A percentile compares a stretch with the other conserved stretches of the same genome.
These are phyloP conservation scores for Ophiocordyceps camponoti-rufipedis DNA, from an alignment of 2,329 filamentous ascomycete species.

Conservation along the genomic window DNA sequence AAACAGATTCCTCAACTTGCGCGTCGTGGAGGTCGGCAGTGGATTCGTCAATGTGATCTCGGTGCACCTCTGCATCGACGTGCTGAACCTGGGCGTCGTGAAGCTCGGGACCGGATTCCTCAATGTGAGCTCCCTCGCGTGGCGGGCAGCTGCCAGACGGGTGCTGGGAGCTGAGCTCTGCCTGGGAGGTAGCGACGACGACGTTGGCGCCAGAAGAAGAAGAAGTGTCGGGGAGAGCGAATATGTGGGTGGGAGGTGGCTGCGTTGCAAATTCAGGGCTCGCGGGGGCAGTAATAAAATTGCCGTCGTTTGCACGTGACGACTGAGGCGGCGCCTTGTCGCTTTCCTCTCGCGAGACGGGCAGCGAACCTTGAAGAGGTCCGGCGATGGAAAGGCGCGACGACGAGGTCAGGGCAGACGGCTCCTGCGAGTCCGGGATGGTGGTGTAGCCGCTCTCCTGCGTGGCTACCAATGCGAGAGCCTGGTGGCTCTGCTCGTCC, in stretches of 20 bases:
- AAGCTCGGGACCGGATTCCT: background rate
- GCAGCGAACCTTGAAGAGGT: background rate
- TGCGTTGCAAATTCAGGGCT: constrained; percentile 9
- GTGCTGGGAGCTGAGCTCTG: background rate
- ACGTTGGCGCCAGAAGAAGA: background rate
- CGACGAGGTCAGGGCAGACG: constrained; percentile 8
- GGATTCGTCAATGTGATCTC: background rate
- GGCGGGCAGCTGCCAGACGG: background rate
- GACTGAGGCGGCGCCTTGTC: background rate
- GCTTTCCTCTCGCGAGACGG: background rate
- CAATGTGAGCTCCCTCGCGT: background rate
- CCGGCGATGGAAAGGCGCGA: background rate
- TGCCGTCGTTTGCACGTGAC: constrained; percentile 1
- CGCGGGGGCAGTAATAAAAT: constrained; percentile 5
- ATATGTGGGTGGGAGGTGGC: background rate
- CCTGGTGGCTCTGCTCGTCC: constrained; percentile 15
- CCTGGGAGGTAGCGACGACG: background rate
- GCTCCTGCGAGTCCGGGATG: constrained; percentile 26
- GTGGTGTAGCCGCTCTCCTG: constrained; percentile 18
- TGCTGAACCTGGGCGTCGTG: background rate
- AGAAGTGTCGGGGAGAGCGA: constrained; percentile 2
- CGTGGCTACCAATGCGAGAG: constrained; percentile 10
- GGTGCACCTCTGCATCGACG: background rate
- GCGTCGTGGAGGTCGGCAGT: background rate
- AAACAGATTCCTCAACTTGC: background rate